Percentiles rank a stretch among this genome's conserved stretches.
phyloP scores from a whole-genome alignment of 257 asterid species.

The Solanum pennellii region DNA sequence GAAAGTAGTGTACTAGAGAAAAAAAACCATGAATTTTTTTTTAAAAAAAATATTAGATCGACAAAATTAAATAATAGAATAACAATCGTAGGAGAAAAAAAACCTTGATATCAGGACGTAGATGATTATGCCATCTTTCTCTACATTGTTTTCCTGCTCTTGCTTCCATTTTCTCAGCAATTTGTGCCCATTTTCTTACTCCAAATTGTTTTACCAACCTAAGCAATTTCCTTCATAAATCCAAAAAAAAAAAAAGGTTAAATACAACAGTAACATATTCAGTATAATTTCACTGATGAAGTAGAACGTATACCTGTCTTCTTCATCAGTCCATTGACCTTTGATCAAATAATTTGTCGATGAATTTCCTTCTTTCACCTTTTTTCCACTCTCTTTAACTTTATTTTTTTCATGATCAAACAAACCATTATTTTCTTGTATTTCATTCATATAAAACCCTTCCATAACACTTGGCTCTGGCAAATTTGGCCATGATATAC shows the following conservation, averaged over 20 bases:
- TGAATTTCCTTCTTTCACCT: conserved; percentile 7
- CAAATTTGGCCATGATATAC: conserved; percentile 1
- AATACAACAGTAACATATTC: not conserved
- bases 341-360: conserved; percentile 22
- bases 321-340: conserved; percentile 67
- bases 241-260: not conserved
- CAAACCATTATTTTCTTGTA: not conserved
- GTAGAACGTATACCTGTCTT: conserved; percentile 35
- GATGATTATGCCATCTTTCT: conserved; percentile 85
- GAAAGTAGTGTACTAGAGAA: not conserved
- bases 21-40: not conserved
- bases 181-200: conserved; percentile 53
- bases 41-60: not conserved
- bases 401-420: not conserved
- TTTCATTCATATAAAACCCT: not conserved
- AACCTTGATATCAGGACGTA: conserved; percentile 70
- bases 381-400: not conserved
- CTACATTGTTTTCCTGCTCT: conserved; percentile 83
- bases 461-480: conserved; percentile 4
- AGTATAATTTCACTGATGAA: not conserved
- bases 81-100: conserved; percentile 4
- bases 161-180: conserved; percentile 53
- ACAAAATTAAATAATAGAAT: not conserved
- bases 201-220: conserved; percentile 64
- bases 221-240: conserved; percentile 26